Evolutionary conservation across 177 flowering plant species (phyloP).

Genomic region (Vitis hybrid): DNA sequence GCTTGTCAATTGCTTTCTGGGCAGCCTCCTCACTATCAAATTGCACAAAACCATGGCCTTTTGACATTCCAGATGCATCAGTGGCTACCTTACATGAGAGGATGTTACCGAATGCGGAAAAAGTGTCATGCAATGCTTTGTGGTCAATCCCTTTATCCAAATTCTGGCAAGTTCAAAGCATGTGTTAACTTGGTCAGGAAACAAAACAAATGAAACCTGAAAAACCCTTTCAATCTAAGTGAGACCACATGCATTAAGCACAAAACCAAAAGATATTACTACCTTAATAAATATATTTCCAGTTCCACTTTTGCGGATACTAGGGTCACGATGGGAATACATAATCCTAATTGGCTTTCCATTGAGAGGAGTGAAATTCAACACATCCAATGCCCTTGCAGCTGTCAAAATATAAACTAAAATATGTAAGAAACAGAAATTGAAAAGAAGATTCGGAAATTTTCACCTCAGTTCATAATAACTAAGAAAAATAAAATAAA

Average conservation of each 20-base stretch:
- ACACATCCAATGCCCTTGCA: slow-evolving; percentile 67
- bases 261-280: background rate
- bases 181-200: background rate
- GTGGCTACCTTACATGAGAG: slow-evolving; percentile 77
- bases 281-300: slow-evolving; percentile 81
- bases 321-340: slow-evolving; percentile 85
- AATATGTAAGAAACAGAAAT: background rate
- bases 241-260: background rate
- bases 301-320: slow-evolving; percentile 67
- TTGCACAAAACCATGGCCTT: slow-evolving; percentile 85
- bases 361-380: slow-evolving; percentile 74
- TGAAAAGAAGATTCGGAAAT: background rate
- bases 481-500: background rate
- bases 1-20: slow-evolving; percentile 67
- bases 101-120: slow-evolving; percentile 68
- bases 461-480: background rate
- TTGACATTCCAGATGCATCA: slow-evolving; percentile 68
- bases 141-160: slow-evolving; percentile 72
- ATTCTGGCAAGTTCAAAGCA: slow-evolving; percentile 40
- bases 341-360: slow-evolving; percentile 62
- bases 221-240: background rate
- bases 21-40: slow-evolving; percentile 71
- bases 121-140: slow-evolving; percentile 71
- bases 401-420: slow-evolving; percentile 36
- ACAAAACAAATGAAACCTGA: background rate